Conservation (phyloP, 2,329 filamentous ascomycete genomes). For the Aureobasidium sp. region DNA sequence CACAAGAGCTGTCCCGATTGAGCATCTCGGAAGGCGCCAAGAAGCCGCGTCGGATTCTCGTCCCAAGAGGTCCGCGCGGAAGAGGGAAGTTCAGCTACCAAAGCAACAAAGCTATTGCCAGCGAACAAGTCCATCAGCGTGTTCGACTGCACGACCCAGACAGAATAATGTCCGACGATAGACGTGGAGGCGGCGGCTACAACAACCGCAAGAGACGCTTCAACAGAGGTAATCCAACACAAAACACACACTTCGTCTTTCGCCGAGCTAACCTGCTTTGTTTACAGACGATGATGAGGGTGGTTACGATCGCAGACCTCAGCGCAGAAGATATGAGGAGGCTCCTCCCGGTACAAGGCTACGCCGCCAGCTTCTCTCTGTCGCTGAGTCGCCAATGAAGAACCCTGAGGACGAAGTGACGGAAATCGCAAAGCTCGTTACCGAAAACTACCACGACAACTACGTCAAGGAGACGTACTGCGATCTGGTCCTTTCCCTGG, state of each 20-base stretch:
- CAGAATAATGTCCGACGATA: constrained; percentile 23
- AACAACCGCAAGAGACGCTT: constrained; percentile 69
- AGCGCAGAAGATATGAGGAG: constrained; percentile 65
- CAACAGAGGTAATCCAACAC: constrained; percentile 49
- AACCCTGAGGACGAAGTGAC: constrained; percentile 71
- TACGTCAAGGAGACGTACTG: constrained; percentile 66
- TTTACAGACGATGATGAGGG: constrained; percentile 64
- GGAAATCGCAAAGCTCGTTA: constrained; percentile 64
- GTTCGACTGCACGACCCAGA: not conserved
- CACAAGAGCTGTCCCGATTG: not conserved
- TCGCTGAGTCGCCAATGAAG: constrained; percentile 68
- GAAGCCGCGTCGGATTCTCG: not conserved
- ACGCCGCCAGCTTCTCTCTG: constrained; percentile 66
- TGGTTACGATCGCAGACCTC: constrained; percentile 62
- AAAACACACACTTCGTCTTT: constrained; percentile 16
- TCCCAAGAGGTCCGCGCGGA: not conserved
- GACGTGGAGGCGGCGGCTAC: constrained; percentile 34
- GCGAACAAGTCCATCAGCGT: not conserved
- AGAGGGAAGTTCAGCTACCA: not conserved
- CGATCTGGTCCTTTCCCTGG: constrained; percentile 66
- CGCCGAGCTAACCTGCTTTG: not conserved
- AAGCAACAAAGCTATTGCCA: not conserved
- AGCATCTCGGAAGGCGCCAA: not conserved
- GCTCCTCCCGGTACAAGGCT: constrained; percentile 56
- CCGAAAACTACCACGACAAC: constrained; percentile 79